Evolutionary conservation across 2,329 filamentous ascomycete species (phyloP).

Genomic region (Penicillium sp.): DNA sequence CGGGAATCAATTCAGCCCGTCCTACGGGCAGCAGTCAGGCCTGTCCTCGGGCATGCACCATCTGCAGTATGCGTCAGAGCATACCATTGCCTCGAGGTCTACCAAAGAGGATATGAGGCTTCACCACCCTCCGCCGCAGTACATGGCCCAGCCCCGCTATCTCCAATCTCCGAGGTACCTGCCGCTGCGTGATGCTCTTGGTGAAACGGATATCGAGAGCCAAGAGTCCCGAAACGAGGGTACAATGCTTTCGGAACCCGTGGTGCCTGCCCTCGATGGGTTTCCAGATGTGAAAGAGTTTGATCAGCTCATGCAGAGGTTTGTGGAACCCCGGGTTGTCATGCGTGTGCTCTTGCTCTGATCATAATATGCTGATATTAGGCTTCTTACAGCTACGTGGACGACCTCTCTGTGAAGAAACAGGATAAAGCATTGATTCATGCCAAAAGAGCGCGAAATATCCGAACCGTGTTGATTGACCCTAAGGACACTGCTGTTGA

Average conservation of each 20-base stretch:
- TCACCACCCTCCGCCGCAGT: constrained; percentile 37
- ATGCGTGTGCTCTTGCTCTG: neutral
- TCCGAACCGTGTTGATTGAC: constrained; percentile 50
- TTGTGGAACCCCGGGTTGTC: neutral
- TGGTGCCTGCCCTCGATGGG: constrained; percentile 46
- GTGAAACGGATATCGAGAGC: constrained; percentile 45
- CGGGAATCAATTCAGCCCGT: constrained; percentile 37
- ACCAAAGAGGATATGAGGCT: constrained; percentile 37
- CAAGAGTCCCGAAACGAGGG: constrained; percentile 49
- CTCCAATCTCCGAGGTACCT: constrained; percentile 37
- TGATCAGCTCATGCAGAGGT: constrained; percentile 50
- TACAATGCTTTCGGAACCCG: constrained; percentile 48
- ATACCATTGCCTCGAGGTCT: constrained; percentile 35
- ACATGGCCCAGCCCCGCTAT: constrained; percentile 36
- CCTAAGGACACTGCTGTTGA: constrained; percentile 54
- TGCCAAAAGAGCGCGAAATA: constrained; percentile 50
- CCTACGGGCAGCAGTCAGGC: constrained; percentile 37
- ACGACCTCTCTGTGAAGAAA: constrained; percentile 53
- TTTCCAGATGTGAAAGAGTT: constrained; percentile 51
- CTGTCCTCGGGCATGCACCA: constrained; percentile 36
- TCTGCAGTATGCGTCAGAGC: constrained; percentile 35
- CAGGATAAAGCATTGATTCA: constrained; percentile 56
- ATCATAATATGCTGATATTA: neutral
- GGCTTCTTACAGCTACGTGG: constrained; percentile 45
- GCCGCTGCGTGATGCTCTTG: constrained; percentile 37